Percentiles rank a stretch among this genome's conserved stretches.
These are phyloP conservation scores for Xylaria multiplex DNA, from an alignment of 2,329 filamentous ascomycete genomes.

Conservation along the genomic window DNA sequence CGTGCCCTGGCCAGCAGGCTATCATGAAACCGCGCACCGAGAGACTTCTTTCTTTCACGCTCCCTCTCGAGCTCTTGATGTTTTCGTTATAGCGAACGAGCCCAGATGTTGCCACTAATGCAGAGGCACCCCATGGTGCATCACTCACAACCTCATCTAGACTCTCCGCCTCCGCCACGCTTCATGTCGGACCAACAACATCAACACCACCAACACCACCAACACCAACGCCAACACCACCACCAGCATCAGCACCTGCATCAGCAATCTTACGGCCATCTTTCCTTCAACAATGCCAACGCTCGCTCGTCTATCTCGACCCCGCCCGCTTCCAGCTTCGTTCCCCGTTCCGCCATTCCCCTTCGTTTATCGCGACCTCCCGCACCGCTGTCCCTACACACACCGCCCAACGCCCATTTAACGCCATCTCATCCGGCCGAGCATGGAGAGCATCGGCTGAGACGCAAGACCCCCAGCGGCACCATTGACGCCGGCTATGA, in stretches of 20 bases:
- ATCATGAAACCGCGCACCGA: conserved; percentile 51
- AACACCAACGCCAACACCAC: neutral
- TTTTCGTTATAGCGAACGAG: conserved; percentile 35
- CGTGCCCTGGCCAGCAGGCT: conserved; percentile 56
- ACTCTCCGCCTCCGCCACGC: conserved; percentile 40
- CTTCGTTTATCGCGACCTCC: conserved; percentile 34
- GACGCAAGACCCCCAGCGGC: conserved; percentile 94
- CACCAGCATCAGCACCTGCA: neutral
- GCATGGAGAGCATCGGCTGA: conserved; percentile 77
- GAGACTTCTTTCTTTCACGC: conserved; percentile 45
- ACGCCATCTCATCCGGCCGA: conserved; percentile 46
- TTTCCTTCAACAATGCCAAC: conserved; percentile 32
- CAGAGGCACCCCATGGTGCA: conserved; percentile 64
- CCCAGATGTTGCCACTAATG: conserved; percentile 60
- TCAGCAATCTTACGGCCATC: conserved; percentile 33
- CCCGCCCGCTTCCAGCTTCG: conserved; percentile 30
- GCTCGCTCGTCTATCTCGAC: conserved; percentile 28
- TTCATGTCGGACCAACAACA: conserved; percentile 35
- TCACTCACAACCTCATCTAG: conserved; percentile 48
- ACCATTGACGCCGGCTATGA: conserved; percentile 93
- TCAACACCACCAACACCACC: conserved; percentile 11
- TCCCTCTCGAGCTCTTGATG: conserved; percentile 41
- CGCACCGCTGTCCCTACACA: conserved; percentile 51
- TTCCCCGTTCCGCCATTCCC: conserved; percentile 37
- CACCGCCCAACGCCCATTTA: conserved; percentile 48